phyloP scores from a whole-genome alignment of 1,139 yeast genomes.

The Yamadazyma jaroonii region DNA sequence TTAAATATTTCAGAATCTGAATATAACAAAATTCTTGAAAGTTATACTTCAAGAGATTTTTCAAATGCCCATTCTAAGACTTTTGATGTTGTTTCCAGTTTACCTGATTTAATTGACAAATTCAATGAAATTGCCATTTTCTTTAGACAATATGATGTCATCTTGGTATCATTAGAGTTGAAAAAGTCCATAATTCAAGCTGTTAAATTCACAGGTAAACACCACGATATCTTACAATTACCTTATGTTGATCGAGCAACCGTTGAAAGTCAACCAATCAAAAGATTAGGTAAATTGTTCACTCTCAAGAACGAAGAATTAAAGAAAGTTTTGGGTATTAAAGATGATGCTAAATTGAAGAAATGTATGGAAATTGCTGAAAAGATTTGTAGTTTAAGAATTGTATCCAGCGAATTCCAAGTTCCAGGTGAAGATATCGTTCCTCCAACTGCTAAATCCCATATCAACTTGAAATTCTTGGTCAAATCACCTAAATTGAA shows the following conservation, averaged over 20 bases:
- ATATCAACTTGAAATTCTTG: slow-evolving; percentile 70
- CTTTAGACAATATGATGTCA: slow-evolving; percentile 70
- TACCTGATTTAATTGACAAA: slow-evolving; percentile 69
- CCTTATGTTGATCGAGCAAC: slow-evolving; percentile 61
- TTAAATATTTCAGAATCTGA: slow-evolving; percentile 26
- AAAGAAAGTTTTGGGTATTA: slow-evolving; percentile 54
- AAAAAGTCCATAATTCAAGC: slow-evolving; percentile 80
- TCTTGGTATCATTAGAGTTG: slow-evolving; percentile 61
- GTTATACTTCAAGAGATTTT: slow-evolving; percentile 56
- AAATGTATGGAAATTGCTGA: slow-evolving; percentile 59
- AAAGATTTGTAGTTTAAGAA: slow-evolving; percentile 65
- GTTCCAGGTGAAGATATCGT: slow-evolving; percentile 86
- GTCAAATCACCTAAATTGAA: slow-evolving; percentile 70
- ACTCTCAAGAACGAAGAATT: slow-evolving; percentile 56
- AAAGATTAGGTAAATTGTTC: slow-evolving; percentile 66
- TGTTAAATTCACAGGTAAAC: slow-evolving; percentile 52
- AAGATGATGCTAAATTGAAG: slow-evolving; percentile 41
- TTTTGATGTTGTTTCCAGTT: slow-evolving; percentile 56
- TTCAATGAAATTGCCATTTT: slow-evolving; percentile 77
- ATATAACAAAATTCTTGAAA: slow-evolving; percentile 49
- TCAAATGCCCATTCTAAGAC: slow-evolving; percentile 38
- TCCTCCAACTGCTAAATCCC: slow-evolving; percentile 73
- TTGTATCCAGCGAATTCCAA: slow-evolving; percentile 69
- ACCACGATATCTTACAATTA: slow-evolving; percentile 73
- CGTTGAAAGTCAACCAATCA: slow-evolving; percentile 44